Evolutionary conservation across 208 protist genomes (phyloP).

Genomic region (Wallacemonas sp.): DNA sequence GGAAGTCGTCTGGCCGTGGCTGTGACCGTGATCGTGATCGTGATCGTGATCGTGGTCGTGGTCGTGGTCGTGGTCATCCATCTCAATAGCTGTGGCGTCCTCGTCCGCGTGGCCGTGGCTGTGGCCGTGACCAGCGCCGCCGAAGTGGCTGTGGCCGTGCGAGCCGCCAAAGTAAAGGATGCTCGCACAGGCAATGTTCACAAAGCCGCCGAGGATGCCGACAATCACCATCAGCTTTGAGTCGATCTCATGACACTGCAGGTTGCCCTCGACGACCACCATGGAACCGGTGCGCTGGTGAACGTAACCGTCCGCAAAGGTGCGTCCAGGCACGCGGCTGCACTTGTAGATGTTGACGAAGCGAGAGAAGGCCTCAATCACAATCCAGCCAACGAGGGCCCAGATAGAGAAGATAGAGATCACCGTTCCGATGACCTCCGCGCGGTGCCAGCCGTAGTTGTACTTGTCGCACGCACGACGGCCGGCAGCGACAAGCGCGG

Average conservation of each 20-base stretch:
- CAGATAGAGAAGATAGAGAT: constrained; percentile 91
- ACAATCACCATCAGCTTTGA: constrained; percentile 81
- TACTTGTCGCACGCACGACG: constrained; percentile 65
- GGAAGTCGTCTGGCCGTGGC: constrained; percentile 24
- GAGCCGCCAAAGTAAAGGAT: constrained; percentile 88
- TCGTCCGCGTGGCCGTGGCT: constrained; percentile 24
- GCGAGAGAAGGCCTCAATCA: constrained; percentile 75
- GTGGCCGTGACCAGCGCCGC: constrained; percentile 25
- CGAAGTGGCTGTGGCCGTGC: constrained; percentile 76
- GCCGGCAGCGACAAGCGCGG: constrained; percentile 71
- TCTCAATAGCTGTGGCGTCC: constrained; percentile 5
- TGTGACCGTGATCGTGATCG: constrained; percentile 48
- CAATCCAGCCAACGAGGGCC: constrained; percentile 80
- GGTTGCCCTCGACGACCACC: constrained; percentile 3
- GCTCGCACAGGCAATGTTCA: constrained; percentile 82
- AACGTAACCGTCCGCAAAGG: constrained; percentile 4
- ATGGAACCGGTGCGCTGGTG: not conserved
- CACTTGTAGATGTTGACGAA: constrained; percentile 65
- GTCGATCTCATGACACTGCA: constrained; percentile 56
- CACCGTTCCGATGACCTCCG: constrained; percentile 91
- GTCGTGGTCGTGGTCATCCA: constrained; percentile 27
- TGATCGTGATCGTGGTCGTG: constrained; percentile 48
- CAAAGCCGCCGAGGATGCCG: constrained; percentile 77
- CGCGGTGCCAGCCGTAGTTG: constrained; percentile 91
- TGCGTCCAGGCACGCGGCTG: constrained; percentile 43